Conservation (phyloP, 2,329 filamentous ascomycete species). For the Sporothrix euskadiensis region DNA sequence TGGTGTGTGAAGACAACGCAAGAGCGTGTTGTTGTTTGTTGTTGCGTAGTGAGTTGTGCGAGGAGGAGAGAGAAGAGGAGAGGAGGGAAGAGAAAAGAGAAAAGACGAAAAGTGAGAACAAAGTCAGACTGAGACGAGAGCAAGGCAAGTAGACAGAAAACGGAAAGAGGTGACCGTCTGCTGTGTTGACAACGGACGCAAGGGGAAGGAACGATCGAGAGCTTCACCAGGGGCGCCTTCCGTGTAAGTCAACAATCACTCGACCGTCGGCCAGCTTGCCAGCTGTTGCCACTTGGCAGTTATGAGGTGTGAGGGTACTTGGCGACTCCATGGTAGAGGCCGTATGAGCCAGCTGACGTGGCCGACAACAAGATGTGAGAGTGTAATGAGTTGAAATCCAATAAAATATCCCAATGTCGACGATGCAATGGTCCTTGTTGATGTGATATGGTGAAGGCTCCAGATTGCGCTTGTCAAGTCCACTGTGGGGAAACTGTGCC, state of each 20-base stretch:
- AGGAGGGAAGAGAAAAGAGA: neutral
- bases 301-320: neutral
- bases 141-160: neutral
- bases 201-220: slow-evolving; percentile 18
- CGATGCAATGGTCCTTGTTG: neutral
- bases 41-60: neutral
- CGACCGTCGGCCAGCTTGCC: neutral
- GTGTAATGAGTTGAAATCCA: neutral
- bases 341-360: neutral
- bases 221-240: neutral
- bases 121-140: neutral
- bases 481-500: neutral
- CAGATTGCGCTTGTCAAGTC: neutral
- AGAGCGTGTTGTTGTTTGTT: neutral
- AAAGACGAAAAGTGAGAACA: neutral
- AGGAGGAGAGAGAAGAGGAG: neutral
- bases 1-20: neutral
- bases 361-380: neutral
- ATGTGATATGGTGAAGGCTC: neutral
- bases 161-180: neutral
- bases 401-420: neutral
- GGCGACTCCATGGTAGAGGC: neutral
- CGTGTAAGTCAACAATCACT: slow-evolving; percentile 11
- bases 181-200: neutral
- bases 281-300: slow-evolving; percentile 15